Evolutionary conservation across 164 flowering plant species (phyloP).

Genomic region (Hamamelis virginiana): DNA sequence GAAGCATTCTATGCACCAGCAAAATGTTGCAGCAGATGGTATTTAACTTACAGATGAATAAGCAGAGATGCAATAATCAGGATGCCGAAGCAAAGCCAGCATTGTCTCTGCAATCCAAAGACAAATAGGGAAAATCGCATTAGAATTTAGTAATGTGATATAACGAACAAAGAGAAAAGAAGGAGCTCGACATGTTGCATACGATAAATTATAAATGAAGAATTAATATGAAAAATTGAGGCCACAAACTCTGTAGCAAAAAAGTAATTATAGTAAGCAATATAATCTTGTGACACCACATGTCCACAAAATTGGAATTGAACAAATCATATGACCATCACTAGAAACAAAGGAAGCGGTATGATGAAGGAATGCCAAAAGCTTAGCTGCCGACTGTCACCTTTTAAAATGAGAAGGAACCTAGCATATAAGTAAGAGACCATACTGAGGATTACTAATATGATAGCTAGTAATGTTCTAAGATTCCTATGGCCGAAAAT

Average conservation of each 20-base stretch:
- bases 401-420: no score
- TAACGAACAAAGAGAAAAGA: background rate
- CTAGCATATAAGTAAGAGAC: background rate
- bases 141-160: background rate
- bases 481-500: background rate
- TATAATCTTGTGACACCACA: background rate
- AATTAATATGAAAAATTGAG: background rate
- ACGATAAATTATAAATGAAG: background rate
- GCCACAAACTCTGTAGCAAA: background rate
- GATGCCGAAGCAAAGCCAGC: slow-evolving; percentile 87
- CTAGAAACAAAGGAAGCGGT: background rate
- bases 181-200: background rate
- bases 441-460: background rate
- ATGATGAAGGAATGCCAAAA: background rate
- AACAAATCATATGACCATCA: background rate
- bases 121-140: background rate
- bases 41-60: slow-evolving; percentile 82
- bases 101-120: slow-evolving; percentile 70
- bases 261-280: background rate
- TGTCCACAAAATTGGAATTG: background rate
- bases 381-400: background rate
- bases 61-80: slow-evolving; percentile 93
- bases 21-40: background rate
- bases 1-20: background rate
- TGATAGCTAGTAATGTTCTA: background rate